Evolutionary conservation across 768 basidiomycete genomes (phyloP), one percentile per base, ranked within the genome.

Genomic region (Russula brevipes): DNA sequence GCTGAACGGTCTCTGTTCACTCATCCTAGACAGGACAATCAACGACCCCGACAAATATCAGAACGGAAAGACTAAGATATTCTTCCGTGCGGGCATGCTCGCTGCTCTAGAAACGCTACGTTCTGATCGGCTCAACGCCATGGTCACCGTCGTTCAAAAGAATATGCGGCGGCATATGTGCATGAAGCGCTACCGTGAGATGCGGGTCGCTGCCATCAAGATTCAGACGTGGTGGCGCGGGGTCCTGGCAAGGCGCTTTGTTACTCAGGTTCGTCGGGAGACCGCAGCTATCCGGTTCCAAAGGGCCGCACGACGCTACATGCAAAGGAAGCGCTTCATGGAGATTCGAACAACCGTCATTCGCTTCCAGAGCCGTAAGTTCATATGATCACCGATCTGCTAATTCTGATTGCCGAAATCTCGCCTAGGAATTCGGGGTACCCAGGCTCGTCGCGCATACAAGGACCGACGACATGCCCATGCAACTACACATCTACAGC

Each of bases 81-180:
- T 99, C 79, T 98, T 99, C 83, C 86, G 97, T 64, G 95, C 97
- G 12, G 97, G 97, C 66, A 98, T 98, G 94, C 87, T 99, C 59
- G 96, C 97, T 33, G 89, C 90, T 6, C 81, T 99, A 50, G 97
- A 99, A 76, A 85, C 91, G 16, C 80, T 95, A 59, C 90, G 97
- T 45, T 87, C 94, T 7, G 86, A 90, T 64, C 82, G 91, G 63
- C 82, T 98, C 57, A 95, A 96, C 72, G 79, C 86, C 24, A 84
- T 99, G 76, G 93, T 95, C 64, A 97, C 94, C 12, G 84, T 97
- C 56, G 89, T 99, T 3, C 97, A 98, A 79, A 98, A 98, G 85
- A 98, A 98, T 75, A 88, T 98, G 80, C 85, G 90, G 54, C 81
- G 96, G 57, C 82, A 84, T 51, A 82, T 97, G 80, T 94, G 91